Percentiles rank a stretch among this genome's conserved stretches.
Evolutionary conservation across 805 yeast genomes (phyloP).

Genomic region (Lipomyces lipofer): DNA sequence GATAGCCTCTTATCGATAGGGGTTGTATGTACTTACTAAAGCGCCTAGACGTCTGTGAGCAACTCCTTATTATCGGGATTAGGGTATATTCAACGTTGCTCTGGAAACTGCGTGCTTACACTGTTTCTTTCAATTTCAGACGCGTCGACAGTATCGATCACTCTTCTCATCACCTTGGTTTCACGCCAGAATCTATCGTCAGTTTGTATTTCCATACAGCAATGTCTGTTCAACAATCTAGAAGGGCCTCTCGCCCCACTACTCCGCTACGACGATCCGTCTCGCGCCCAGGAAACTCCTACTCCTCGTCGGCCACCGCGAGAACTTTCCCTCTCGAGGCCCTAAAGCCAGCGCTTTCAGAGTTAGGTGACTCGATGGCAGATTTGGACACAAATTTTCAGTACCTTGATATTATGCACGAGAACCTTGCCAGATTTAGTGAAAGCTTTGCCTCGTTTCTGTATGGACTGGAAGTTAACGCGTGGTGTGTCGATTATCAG

Average conservation of each 20-base stretch:
- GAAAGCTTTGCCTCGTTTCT: slow-evolving; percentile 76
- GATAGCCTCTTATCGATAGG: no score
- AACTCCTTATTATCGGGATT: no score
- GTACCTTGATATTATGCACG: slow-evolving; percentile 60
- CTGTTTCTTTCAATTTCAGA: no score
- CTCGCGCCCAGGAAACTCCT: slow-evolving; percentile 19
- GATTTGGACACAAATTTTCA: slow-evolving; percentile 61
- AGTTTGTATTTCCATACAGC: no score
- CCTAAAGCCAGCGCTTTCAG: slow-evolving; percentile 33
- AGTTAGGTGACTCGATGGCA: slow-evolving; percentile 39
- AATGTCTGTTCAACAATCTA: slow-evolving; percentile 23
- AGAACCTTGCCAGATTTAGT: slow-evolving; percentile 63
- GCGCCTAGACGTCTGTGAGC: no score
- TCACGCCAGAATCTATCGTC: no score
- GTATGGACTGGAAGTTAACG: slow-evolving; percentile 79
- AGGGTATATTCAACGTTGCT: no score
- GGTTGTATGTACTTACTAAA: no score
- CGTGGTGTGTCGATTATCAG: slow-evolving; percentile 79
- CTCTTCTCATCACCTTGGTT: no score
- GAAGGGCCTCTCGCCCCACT: slow-evolving; percentile 30
- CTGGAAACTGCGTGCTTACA: no score
- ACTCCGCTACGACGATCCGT: slow-evolving; percentile 30
- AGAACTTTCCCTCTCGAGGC: slow-evolving; percentile 26
- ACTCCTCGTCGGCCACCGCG: background rate
- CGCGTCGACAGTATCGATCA: no score